Conservation (phyloP, 2,329 filamentous ascomycete genomes). For the Diaporthe aspalathi region DNA sequence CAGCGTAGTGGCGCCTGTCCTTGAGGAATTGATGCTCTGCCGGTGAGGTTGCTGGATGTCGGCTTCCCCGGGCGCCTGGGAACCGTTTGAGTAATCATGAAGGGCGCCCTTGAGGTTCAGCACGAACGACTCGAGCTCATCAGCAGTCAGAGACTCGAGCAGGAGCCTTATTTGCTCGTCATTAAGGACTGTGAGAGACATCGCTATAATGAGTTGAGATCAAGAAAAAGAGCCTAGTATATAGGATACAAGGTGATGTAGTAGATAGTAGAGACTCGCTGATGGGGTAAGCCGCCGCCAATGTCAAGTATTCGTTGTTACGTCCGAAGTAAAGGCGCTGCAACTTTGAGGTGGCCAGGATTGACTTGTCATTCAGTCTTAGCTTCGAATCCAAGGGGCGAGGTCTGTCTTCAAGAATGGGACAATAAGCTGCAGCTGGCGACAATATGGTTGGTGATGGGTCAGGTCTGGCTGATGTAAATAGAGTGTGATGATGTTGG, state of each 20-base stretch:
- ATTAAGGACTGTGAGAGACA: conserved; percentile 69
- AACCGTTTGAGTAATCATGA: conserved; percentile 71
- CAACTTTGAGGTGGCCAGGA: background rate
- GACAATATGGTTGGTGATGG: background rate
- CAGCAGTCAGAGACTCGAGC: conserved; percentile 63
- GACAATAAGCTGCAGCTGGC: background rate
- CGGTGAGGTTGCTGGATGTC: conserved; percentile 68
- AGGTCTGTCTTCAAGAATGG: too few species aligned
- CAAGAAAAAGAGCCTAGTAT: background rate
- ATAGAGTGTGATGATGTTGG: background rate
- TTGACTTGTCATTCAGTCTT: too few species aligned
- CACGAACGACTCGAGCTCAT: conserved; percentile 66
- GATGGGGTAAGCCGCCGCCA: background rate
- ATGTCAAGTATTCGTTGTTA: background rate
- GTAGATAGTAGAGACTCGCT: background rate
- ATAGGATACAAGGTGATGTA: background rate
- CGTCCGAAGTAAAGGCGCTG: background rate
- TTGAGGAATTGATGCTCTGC: conserved; percentile 59
- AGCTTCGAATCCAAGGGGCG: background rate
- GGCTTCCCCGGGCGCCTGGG: conserved; percentile 54
- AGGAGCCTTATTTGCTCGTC: conserved; percentile 67
- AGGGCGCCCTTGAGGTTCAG: conserved; percentile 62
- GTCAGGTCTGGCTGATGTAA: background rate
- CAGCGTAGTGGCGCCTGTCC: conserved; percentile 69
- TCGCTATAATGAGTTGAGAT: conserved; percentile 48